A percentile compares a stretch with the other conserved stretches of the same genome.
phyloP scores from a whole-genome alignment of 108 stramenopile species.

The Pseudonitzschia pungens region DNA sequence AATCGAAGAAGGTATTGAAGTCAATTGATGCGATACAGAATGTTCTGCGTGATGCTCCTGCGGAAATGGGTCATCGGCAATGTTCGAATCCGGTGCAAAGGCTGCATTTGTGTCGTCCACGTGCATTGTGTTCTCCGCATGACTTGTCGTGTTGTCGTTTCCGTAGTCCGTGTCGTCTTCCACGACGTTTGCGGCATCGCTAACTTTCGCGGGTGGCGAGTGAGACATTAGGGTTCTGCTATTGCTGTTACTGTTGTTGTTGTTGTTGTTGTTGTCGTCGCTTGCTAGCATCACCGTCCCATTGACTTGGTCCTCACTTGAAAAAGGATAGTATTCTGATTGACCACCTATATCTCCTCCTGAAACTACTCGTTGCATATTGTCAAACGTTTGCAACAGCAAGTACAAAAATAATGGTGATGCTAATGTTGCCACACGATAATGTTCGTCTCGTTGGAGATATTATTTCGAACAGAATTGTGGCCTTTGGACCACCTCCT shows the following conservation, averaged over 20 bases:
- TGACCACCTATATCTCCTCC: constrained; percentile 22
- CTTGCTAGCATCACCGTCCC: background rate
- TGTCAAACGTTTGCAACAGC: background rate
- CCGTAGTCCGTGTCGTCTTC: constrained; percentile 19
- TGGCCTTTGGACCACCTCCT: too few species aligned
- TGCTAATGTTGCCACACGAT: background rate
- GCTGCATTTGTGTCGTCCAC: background rate
- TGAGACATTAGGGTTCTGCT: background rate
- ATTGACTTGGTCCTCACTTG: background rate
- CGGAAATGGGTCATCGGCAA: too few species aligned
- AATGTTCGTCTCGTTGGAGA: too few species aligned
- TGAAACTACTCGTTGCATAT: constrained; percentile 28
- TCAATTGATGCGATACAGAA: too few species aligned
- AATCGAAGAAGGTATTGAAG: background rate
- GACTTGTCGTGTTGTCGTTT: background rate
- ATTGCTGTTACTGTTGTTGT: background rate
- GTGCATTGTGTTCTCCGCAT: background rate
- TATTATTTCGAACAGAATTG: too few species aligned
- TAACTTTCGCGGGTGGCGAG: background rate
- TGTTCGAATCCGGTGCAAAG: background rate
- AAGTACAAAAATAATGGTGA: background rate
- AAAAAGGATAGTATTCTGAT: background rate
- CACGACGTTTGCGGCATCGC: constrained; percentile 1
- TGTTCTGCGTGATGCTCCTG: too few species aligned
- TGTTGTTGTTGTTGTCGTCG: constrained; percentile 4